Percentiles rank a stretch among this genome's conserved stretches.
Conservation (phyloP, 768 basidiomycete species). For the Leccinellum rugosiceps region DNA sequence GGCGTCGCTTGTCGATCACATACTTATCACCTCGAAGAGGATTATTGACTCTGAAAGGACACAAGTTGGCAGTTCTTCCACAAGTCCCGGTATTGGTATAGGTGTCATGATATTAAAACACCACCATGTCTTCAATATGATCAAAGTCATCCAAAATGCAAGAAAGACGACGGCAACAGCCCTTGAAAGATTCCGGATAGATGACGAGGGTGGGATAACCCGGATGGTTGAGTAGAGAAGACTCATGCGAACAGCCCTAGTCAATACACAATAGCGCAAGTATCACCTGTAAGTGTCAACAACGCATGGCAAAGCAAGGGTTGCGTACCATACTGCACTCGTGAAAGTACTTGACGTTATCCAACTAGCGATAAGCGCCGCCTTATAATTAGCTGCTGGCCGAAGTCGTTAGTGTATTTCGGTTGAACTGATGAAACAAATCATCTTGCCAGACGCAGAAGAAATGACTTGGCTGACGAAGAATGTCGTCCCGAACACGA, state of each 20-base stretch:
- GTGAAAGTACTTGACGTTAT: background rate
- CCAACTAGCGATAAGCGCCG: background rate
- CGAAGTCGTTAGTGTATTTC: background rate
- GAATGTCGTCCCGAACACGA: background rate
- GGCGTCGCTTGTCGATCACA: background rate
- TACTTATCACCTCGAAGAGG: background rate
- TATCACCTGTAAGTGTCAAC: background rate
- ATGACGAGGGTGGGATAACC: background rate
- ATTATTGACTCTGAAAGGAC: background rate
- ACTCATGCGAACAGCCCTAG: background rate
- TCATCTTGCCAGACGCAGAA: background rate
- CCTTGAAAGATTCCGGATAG: background rate
- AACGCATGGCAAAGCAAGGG: background rate
- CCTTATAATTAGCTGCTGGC: background rate
- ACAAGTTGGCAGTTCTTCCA: background rate
- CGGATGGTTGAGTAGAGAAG: background rate
- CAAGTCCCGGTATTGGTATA: background rate
- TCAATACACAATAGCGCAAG: background rate
- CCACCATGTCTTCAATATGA: constrained; percentile 1
- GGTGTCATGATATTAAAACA: background rate
- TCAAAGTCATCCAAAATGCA: background rate
- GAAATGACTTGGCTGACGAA: background rate
- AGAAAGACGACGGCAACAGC: background rate
- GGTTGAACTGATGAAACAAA: background rate
- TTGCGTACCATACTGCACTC: background rate